phyloP scores from a whole-genome alignment of 1,139 yeast genomes.

The Sugiyamaella novakii region DNA sequence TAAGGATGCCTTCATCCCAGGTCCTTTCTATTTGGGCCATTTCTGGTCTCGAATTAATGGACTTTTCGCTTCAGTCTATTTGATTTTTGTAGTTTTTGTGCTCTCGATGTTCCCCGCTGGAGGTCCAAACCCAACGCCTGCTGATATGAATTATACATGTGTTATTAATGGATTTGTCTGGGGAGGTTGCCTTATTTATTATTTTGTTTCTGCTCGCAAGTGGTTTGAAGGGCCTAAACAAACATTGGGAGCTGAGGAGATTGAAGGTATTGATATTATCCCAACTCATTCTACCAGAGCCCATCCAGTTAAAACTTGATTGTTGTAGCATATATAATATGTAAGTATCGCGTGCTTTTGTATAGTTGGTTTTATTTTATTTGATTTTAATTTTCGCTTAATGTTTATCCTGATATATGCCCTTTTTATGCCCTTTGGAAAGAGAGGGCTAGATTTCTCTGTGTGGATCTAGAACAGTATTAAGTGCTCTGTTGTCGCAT shows the following conservation, averaged over 20 bases:
- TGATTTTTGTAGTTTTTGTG: slow-evolving; percentile 59
- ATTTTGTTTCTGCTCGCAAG: slow-evolving; percentile 56
- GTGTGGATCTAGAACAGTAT: too few species aligned
- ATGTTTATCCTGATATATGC: too few species aligned
- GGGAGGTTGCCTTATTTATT: slow-evolving; percentile 54
- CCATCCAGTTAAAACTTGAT: slow-evolving; percentile 12
- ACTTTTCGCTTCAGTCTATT: slow-evolving; percentile 40
- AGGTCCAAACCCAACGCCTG: slow-evolving; percentile 51
- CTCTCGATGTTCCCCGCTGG: slow-evolving; percentile 60
- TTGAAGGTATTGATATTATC: slow-evolving; percentile 30
- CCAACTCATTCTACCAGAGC: slow-evolving; percentile 14
- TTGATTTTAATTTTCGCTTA: too few species aligned
- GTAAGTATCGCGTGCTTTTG: too few species aligned
- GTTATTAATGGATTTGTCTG: slow-evolving; percentile 64
- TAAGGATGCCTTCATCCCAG: slow-evolving; percentile 57
- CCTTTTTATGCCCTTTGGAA: too few species aligned
- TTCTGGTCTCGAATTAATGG: slow-evolving; percentile 45
- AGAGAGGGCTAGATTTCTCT: too few species aligned
- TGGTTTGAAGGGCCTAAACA: slow-evolving; percentile 67
- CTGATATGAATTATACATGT: slow-evolving; percentile 64
- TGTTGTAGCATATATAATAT: slow-evolving; percentile 1
- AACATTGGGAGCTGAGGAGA: slow-evolving; percentile 47
- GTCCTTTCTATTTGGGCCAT: slow-evolving; percentile 63
- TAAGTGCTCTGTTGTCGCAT: too few species aligned
- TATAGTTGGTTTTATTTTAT: too few species aligned